phyloP scores from a whole-genome alignment of 163 green algal genomes.

The Prototheca stagnorum region DNA sequence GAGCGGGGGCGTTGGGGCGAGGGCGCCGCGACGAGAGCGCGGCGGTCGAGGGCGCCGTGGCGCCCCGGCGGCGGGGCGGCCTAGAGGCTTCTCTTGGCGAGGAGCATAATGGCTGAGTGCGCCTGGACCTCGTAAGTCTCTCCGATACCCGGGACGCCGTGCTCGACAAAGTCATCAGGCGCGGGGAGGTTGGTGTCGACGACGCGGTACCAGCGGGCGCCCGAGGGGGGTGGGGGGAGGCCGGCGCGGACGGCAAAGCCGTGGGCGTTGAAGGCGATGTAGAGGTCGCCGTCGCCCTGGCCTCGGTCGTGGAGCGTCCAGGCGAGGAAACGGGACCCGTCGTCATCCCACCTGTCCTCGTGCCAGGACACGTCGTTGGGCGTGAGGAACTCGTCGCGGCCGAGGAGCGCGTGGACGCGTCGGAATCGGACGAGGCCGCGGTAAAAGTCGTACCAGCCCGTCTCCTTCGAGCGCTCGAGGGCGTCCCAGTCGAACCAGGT shows the following conservation, averaged over 20 bases:
- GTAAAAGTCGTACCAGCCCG: constrained; percentile 39
- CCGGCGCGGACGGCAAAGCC: constrained; percentile 43
- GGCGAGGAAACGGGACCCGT: constrained; percentile 78
- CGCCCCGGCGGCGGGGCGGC: too few species aligned
- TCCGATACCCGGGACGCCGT: constrained; percentile 55
- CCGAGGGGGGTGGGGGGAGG: constrained; percentile 48
- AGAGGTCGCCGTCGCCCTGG: constrained; percentile 57
- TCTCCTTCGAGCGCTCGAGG: constrained; percentile 19
- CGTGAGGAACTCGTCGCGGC: constrained; percentile 52
- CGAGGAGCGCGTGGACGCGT: constrained; percentile 51
- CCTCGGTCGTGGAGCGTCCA: constrained; percentile 76
- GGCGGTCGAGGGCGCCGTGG: too few species aligned
- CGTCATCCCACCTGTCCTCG: constrained; percentile 87
- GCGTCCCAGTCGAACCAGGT: constrained; percentile 63
- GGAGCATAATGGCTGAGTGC: constrained; percentile 51
- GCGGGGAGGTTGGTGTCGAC: constrained; percentile 87
- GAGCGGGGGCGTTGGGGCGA: too few species aligned
- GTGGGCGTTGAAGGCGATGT: constrained; percentile 93
- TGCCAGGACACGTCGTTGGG: constrained; percentile 88
- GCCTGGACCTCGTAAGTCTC: constrained; percentile 35
- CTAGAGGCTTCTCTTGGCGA: too few species aligned
- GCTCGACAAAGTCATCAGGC: constrained; percentile 68
- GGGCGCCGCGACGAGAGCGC: too few species aligned
- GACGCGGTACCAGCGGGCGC: constrained; percentile 69
- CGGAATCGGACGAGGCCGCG: constrained; percentile 71